A percentile compares a stretch with the other conserved stretches of the same genome.
Evolutionary conservation across 169 alveolate genomes (phyloP).

Genomic region (Plasmodium relictum): DNA sequence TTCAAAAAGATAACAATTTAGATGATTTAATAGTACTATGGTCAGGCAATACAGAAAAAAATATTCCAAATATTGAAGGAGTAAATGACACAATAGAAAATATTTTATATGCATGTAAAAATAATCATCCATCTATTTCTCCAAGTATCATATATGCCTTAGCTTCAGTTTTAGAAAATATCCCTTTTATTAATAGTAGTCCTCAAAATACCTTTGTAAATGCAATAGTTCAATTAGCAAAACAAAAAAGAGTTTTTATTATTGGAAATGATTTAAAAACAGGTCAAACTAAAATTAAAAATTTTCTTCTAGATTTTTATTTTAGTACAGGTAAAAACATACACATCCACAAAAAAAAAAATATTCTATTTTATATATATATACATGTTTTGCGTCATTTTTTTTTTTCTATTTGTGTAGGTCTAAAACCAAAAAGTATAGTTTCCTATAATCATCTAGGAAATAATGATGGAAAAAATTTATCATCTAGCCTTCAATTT

Average conservation of each 20-base stretch:
- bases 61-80: slow-evolving; percentile 84
- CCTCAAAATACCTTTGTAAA: slow-evolving; percentile 94
- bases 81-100: slow-evolving; percentile 88
- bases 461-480: slow-evolving; percentile 93
- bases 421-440: slow-evolving; percentile 90
- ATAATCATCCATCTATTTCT: slow-evolving; percentile 86
- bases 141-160: slow-evolving; percentile 90
- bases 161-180: slow-evolving; percentile 91
- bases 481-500: slow-evolving; percentile 89
- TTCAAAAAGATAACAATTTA: slow-evolving; percentile 85
- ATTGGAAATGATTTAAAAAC: slow-evolving; percentile 94
- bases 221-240: slow-evolving; percentile 89
- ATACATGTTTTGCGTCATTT: background rate
- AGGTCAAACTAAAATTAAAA: slow-evolving; percentile 93
- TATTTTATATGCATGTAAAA: slow-evolving; percentile 84
- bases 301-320: slow-evolving; percentile 90
- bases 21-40: slow-evolving; percentile 92
- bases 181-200: slow-evolving; percentile 92
- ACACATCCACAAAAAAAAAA: background rate
- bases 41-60: slow-evolving; percentile 94
- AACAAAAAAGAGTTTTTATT: slow-evolving; percentile 85
- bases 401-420: slow-evolving; percentile 80
- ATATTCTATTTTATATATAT: background rate
- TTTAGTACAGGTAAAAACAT: slow-evolving; percentile 40
- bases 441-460: slow-evolving; percentile 94